Evolutionary conservation across 306 rosid genomes (phyloP), one percentile per base, ranked within the genome.

Genomic region (Trifolium dubium): DNA sequence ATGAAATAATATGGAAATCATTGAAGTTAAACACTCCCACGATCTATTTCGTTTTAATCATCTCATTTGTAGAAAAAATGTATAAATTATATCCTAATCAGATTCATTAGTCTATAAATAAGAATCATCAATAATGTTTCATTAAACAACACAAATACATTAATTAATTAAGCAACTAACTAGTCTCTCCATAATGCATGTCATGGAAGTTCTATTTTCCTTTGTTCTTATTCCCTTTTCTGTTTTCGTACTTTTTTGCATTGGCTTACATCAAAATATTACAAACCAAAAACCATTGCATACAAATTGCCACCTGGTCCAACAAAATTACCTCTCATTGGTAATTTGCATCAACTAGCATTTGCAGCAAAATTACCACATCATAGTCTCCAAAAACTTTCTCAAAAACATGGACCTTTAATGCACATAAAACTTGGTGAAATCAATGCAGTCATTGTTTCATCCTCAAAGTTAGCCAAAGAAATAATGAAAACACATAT

Each of bases 311-410:
- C 65, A 29, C 80, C 80, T 0, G 68, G 80, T 10, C 80, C 74
- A 55, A 67, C 0, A 3, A 76, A 67, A 71, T n/a, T 76, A 55
- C 74, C 80, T 3, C 2, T 76, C 67, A 76, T 76, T 39, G 80
- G 60, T 1, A 67, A 76, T 61, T 19, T 76, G 4, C 80, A 76
- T 18, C 68, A 67, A 67, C 60, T 76, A 67, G 41, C 43, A 32
- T 7, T n/a, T 6, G 50, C 31, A 41, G 51, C 51, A 13, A 56
- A 65, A 43, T 61, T 76, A 19, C 74, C 74, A 17, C 74, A 76
- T 14, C 69, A 2, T 44, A 13, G 67, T 32, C 61, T 76, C 2
- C 11, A 12, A 67, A 5, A 67, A 0, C 74, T 76, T 12, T 18
- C 80, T 5, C 11, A 31, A 0, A 67, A 50, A 32, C 6, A 61